Percentiles rank a stretch among this genome's conserved stretches.
Evolutionary conservation across 768 basidiomycete genomes (phyloP).

Genomic region (Cubamyces sp.): DNA sequence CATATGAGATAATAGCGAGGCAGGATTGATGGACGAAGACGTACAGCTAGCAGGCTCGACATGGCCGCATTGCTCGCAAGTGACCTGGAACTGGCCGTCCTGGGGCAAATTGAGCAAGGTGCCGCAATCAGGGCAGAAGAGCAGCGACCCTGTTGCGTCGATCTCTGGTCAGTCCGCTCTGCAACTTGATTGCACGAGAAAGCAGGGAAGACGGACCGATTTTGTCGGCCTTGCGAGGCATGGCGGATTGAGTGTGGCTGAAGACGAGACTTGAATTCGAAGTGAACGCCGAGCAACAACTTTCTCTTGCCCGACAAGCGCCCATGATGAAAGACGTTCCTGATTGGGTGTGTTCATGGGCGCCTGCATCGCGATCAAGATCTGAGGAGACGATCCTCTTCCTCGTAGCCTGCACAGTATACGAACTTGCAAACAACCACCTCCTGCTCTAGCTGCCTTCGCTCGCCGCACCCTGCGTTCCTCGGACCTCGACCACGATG

Average conservation of each 20-base stretch:
- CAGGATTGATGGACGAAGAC: slow-evolving; percentile 36
- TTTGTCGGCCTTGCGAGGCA: slow-evolving; percentile 46
- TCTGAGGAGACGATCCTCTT: slow-evolving; percentile 27
- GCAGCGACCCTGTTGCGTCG: slow-evolving; percentile 68
- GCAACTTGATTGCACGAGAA: not conserved
- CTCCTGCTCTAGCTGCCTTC: no score
- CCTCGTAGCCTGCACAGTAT: not conserved
- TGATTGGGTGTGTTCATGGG: not conserved
- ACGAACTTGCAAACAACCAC: no score
- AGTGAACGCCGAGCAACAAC: slow-evolving; percentile 5
- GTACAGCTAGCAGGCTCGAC: slow-evolving; percentile 87
- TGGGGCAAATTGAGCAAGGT: slow-evolving; percentile 84
- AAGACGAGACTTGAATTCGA: not conserved
- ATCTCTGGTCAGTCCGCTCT: not conserved
- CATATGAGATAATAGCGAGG: not conserved
- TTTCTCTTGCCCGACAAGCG: slow-evolving; percentile 1
- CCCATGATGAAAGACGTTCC: slow-evolving; percentile 4
- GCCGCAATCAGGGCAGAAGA: slow-evolving; percentile 95
- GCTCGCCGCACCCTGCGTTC: no score
- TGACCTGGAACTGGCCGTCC: slow-evolving; percentile 72
- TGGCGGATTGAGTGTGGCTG: slow-evolving; percentile 16
- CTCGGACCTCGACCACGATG: no score
- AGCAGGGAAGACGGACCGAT: slow-evolving; percentile 42
- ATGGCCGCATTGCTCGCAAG: slow-evolving; percentile 88
- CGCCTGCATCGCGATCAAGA: no score